Evolutionary conservation across 257 asterid species (phyloP).

Genomic region (Mentha longifolia): DNA sequence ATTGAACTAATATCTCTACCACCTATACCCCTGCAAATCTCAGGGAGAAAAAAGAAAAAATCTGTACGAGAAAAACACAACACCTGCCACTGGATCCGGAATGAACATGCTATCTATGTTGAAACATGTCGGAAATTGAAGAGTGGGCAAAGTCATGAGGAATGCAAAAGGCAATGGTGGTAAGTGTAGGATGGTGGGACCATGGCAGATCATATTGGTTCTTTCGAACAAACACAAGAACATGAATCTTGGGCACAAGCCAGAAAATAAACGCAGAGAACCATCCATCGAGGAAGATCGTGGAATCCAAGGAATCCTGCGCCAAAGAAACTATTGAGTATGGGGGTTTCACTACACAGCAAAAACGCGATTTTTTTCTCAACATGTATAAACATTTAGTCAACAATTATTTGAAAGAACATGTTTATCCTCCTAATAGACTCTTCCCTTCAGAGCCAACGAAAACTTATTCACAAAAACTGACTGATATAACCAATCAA

Average conservation of each 20-base stretch:
- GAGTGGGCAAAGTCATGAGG: conserved; percentile 93
- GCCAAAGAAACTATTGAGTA: conserved; percentile 97
- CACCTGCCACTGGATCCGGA: conserved; percentile 94
- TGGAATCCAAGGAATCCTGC: conserved; percentile 98
- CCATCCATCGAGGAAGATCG: conserved; percentile 93
- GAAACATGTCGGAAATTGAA: conserved; percentile 86
- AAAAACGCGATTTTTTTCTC: conserved; percentile 46
- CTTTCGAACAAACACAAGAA: conserved; percentile 80
- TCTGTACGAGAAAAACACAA: conserved; percentile 67
- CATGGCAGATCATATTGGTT: conserved; percentile 93
- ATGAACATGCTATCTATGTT: conserved; percentile 84
- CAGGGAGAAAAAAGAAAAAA: conserved; percentile 47
- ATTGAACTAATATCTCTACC: conserved; percentile 46
- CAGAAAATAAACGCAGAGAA: conserved; percentile 90
- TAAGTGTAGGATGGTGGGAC: conserved; percentile 75
- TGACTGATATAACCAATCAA: conserved; percentile 2
- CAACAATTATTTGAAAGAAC: conserved; percentile 30
- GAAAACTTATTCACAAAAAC: background rate
- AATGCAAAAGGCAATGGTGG: conserved; percentile 95
- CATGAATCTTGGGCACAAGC: conserved; percentile 87
- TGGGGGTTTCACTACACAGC: conserved; percentile 58
- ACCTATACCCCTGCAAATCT: conserved; percentile 55
- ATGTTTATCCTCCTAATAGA: conserved; percentile 31
- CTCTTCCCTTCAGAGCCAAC: conserved; percentile 36
- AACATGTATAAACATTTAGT: conserved; percentile 41